Base-by-base conservation (phyloP, 2,329 filamentous ascomycete species). In the Cladophialophora yegresii region DNA sequence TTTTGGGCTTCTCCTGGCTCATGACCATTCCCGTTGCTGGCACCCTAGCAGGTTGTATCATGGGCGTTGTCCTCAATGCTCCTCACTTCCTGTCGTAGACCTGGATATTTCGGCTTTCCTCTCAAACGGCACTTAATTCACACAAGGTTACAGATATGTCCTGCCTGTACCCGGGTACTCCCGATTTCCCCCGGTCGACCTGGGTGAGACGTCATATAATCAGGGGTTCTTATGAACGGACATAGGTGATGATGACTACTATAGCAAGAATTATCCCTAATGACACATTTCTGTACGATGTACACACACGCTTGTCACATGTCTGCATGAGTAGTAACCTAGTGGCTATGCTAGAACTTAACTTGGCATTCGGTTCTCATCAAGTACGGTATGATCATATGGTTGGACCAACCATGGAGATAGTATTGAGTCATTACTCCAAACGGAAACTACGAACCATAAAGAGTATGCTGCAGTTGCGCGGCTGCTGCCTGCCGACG, bases 1-100 rank as follows among this genome's bases (percentile, higher is more conserved):
- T 91, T 7, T 75, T 92, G 65, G 71, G 89, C 57, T 77, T 89
- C 61, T 86, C 85, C 0, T 92, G 89, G 87, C 82, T 89, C 72
- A 77, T 81, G 71, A 89, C 85, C 2, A 86, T 89, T 51, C 87
- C 85, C 30, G 80, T 87, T 67, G 85, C 85, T 6, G 85, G 85
- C 20, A 84, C 81, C 3, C 72, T 87, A 8, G 84, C 79, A 22
- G 83, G 83, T 47, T 68, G 79, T 3, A 71, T 85, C 3, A 85
- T 85, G 83, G 83, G 77, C 6, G 68, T 85, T 9, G 68, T 82
- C 28, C 74, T 88, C 26, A 88, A 88, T 67, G 81, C 86, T 30
- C 86, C 86, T 65, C 83, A 86, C 70, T 87, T 85, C 58, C 62
- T 51, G 28, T 59, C 22, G 23, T 30, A 28, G 30, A 8, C n/a